Evolutionary conservation across 345 rosid species (phyloP).

Genomic region (Citrus trifoliata): DNA sequence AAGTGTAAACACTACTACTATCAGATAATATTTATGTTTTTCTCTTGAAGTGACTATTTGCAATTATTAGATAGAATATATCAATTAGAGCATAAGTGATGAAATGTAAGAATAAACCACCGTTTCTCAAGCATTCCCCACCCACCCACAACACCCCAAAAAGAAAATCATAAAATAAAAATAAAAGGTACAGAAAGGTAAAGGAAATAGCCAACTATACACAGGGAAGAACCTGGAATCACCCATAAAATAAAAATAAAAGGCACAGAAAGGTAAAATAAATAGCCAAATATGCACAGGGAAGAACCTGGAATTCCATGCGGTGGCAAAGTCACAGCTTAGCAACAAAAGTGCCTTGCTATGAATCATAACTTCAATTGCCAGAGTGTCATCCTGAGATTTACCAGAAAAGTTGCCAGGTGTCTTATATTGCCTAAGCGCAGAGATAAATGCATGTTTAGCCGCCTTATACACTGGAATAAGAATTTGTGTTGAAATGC

Average conservation of each 20-base stretch:
- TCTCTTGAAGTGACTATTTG: neutral
- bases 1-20: neutral
- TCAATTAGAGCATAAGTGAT: neutral
- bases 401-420: conserved; percentile 4
- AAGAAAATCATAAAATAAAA: no score
- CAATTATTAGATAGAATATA: neutral
- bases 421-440: conserved; percentile 34
- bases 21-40: neutral
- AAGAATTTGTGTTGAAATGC: conserved; percentile 64
- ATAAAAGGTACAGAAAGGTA: neutral
- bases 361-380: conserved; percentile 60
- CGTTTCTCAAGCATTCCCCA: no score
- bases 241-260: neutral
- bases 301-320: conserved; percentile 87
- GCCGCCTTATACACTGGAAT: conserved; percentile 58
- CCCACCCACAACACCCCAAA: no score
- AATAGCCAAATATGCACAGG: neutral
- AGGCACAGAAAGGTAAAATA: neutral
- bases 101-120: no score
- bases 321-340: conserved; percentile 82
- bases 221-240: conserved; percentile 52
- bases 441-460: conserved; percentile 47
- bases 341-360: conserved; percentile 70
- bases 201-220: neutral
- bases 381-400: conserved; percentile 23